Base-by-base conservation (phyloP, 345 rosid species). In the Acer campestre region DNA sequence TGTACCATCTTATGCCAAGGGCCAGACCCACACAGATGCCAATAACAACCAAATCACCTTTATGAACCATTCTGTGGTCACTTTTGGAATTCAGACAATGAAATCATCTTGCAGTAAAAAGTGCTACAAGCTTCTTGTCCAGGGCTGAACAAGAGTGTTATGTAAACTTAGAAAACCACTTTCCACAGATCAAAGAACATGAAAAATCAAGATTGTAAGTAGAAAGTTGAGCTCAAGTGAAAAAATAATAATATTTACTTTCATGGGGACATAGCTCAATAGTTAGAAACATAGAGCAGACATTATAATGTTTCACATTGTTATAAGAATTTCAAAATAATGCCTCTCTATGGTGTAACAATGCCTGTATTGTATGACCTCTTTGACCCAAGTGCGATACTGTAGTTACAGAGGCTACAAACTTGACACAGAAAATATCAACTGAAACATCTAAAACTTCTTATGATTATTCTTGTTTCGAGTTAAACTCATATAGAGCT, bases 1-100 rank as follows among this genome's bases (percentile, higher is more conserved):
- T 86, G 73, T 87, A 89, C 99, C 98, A 92, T 81, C 88, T 85
- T 70, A 92, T 48, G 72, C 97, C 97, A 69, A 94, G 85, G 68
- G 93, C 92, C 82, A 92, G 82, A 72, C 98, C 95, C 59, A 79
- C 97, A 22, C 91, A 89, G 76, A 90, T 75, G 61, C 97, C 94
- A 69, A 94, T 82, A 66, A 40, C 44, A 40, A 95, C 88, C 67
- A 93, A 86, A 83, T 78, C 88, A 78, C 79, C 67, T 76, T 74
- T 68, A 61, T 42, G 77, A 80, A 65, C 81, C 99, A 95, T 95
- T 79, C 70, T 90, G 78, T 67, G 75, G 87, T 85, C 67, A 79
- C 77, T 79, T 81, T 77, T 77, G 78, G 72, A 75, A 75, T 69
- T 79, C 79, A 70, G 75, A 65, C 65, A 53, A 48, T 73, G 84